Evolutionary conservation across 1,284 basidiomycete genomes (phyloP).

Genomic region (Pseudozyma hubeiensis): DNA sequence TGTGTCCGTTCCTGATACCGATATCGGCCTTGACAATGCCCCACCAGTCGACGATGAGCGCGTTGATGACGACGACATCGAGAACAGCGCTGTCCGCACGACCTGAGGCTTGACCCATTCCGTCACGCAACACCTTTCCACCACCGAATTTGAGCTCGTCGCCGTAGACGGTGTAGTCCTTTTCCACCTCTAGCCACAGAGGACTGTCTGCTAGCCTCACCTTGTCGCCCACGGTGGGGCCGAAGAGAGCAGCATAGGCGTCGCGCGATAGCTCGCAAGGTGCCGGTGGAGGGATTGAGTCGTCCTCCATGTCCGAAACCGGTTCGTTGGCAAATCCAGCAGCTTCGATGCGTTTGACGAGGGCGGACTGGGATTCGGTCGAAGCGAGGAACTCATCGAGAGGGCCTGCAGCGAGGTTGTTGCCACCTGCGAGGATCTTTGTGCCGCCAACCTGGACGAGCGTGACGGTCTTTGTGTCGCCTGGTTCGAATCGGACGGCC

Average conservation of each 20-base stretch:
- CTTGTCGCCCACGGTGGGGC: slow-evolving; percentile 90
- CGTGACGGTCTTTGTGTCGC: slow-evolving; percentile 84
- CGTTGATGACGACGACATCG: slow-evolving; percentile 94
- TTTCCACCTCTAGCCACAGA: slow-evolving; percentile 93
- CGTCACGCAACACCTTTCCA: slow-evolving; percentile 70
- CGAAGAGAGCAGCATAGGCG: slow-evolving; percentile 70
- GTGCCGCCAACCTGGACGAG: slow-evolving; percentile 83
- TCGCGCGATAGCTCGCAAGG: slow-evolving; percentile 52
- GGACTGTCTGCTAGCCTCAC: slow-evolving; percentile 88
- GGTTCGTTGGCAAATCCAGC: slow-evolving; percentile 55
- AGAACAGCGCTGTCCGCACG: slow-evolving; percentile 78
- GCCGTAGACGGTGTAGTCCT: slow-evolving; percentile 84
- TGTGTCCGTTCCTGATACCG: slow-evolving; percentile 86
- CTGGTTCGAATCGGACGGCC: slow-evolving; percentile 95
- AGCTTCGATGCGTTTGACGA: slow-evolving; percentile 39
- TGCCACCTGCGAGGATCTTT: slow-evolving; percentile 77
- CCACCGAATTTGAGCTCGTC: slow-evolving; percentile 97
- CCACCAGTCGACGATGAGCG: slow-evolving; percentile 91
- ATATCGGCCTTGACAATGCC: slow-evolving; percentile 99
- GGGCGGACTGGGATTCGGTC: slow-evolving; percentile 10
- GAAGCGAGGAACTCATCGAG: slow-evolving; percentile 37
- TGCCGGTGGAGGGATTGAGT: slow-evolving; percentile 21
- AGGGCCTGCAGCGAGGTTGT: slow-evolving; percentile 72
- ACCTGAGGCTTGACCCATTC: slow-evolving; percentile 83
- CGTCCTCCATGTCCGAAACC: slow-evolving; percentile 20